These are phyloP conservation scores for Penicillium sumatraense DNA, from an alignment of 2,329 filamentous ascomycete genomes.

Conservation along the genomic window DNA sequence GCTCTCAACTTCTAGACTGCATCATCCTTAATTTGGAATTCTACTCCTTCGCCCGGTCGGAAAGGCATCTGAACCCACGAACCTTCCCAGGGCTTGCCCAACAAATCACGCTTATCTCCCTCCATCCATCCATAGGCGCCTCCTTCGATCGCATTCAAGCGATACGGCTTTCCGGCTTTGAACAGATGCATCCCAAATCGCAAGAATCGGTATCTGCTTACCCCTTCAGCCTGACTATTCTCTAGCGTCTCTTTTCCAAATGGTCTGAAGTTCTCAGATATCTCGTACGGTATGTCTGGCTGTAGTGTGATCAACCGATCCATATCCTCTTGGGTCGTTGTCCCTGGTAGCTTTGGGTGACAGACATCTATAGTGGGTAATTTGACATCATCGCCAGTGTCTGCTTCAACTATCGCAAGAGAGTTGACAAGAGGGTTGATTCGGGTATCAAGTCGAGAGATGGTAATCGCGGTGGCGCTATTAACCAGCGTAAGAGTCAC, in stretches of 20 bases:
- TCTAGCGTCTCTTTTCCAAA: background rate
- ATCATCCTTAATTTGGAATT: background rate
- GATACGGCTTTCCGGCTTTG: background rate
- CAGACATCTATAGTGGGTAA: background rate
- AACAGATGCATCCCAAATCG: background rate
- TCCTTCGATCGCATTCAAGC: background rate
- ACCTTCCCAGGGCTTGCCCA: background rate
- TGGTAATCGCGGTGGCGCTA: background rate
- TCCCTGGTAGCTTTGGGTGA: background rate
- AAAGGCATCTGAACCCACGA: background rate
- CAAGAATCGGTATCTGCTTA: background rate
- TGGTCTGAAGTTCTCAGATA: background rate
- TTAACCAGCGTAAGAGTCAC: background rate
- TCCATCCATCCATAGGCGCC: background rate
- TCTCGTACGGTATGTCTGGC: background rate
- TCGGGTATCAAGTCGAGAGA: background rate
- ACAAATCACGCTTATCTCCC: background rate
- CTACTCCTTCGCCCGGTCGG: background rate
- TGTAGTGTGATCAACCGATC: background rate
- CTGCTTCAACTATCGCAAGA: background rate
- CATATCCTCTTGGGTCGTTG: background rate
- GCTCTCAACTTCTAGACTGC: background rate
- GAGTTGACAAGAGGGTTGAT: background rate
- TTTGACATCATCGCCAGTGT: background rate
- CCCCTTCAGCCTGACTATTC: background rate